A percentile compares a stretch with the other conserved stretches of the same genome.
Evolutionary conservation across 768 basidiomycete genomes (phyloP).

Genomic region (Lactarius psammicola): DNA sequence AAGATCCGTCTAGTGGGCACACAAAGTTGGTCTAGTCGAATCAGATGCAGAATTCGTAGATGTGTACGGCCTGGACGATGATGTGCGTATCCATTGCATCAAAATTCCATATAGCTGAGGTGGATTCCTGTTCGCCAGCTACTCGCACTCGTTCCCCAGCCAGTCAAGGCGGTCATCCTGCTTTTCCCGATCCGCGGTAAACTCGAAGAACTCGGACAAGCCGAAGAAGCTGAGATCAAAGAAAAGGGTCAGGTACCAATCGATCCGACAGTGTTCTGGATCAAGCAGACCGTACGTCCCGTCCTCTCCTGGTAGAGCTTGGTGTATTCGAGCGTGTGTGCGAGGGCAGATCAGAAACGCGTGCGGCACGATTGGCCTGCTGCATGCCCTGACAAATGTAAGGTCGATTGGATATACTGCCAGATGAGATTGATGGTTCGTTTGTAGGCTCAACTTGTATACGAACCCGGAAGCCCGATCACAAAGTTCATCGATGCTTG

Average conservation of each 20-base stretch:
- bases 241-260: conserved; percentile 47
- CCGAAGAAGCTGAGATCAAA: conserved; percentile 59
- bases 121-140: conserved; percentile 45
- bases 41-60: conserved; percentile 25
- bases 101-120: not conserved
- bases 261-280: conserved; percentile 73
- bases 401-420: conserved; percentile 29
- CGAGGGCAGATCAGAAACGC: conserved; percentile 35
- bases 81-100: conserved; percentile 5
- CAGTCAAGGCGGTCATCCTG: conserved; percentile 80
- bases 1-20: not conserved
- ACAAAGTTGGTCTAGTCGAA: conserved; percentile 5
- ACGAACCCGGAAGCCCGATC: conserved; percentile 57
- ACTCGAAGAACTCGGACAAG: conserved; percentile 48
- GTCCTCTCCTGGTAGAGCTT: not conserved
- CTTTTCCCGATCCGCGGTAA: conserved; percentile 72
- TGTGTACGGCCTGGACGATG: conserved; percentile 27
- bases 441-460: conserved; percentile 49
- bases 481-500: conserved; percentile 64
- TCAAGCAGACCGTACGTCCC: conserved; percentile 78
- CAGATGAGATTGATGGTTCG: conserved; percentile 11
- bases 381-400: conserved; percentile 68
- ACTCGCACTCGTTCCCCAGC: conserved; percentile 64
- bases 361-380: conserved; percentile 35
- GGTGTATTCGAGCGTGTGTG: not conserved